Evolutionary conservation across 306 rosid genomes (phyloP), one percentile per base, ranked within the genome.

Genomic region (Trifolium dubium): DNA sequence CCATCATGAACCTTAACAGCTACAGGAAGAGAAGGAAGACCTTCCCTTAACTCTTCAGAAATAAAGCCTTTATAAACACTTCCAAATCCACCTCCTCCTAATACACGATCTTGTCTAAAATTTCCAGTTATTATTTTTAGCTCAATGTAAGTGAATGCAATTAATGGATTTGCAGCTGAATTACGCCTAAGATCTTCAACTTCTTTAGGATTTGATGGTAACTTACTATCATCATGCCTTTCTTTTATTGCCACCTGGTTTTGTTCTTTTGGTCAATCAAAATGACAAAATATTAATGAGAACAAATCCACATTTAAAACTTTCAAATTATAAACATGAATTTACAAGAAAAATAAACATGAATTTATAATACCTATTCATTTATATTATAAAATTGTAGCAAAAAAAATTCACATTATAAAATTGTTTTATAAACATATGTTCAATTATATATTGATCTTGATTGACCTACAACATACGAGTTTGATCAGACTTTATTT

Each of bases 1-100:
- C 99, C 95, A 63, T 95, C 99, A 84, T 95, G 99, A 84, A 95
- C 99, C 90, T 95, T 95, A 63, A 95, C 99, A 55, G 99, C 99
- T 0, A 92, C 99, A 3, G 92, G 78, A 79, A 90, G 81, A 8
- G 86, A 41, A 74, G 86, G 77, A 69, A 92, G 78, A 2, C 92
- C 97, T 53, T 87, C 77, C 71, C 90, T 86, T 60, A 94, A 76
- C 72, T 87, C 99, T 81, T 94, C 95, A 43, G 92, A 80, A 41
- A 94, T 82, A 64, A 90, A 86, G 0, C 99, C 99, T 83, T 95
- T 90, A 66, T 95, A 95, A 67, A 95, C 99, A 72, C 96, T 88
- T 83, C 99, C 99, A 71, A 95, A 95, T 74, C 99, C 99, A 63
- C 99, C 99, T 77, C 97, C 98, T 5, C 99, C 99, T 74, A 95